Evolutionary conservation across 805 yeast genomes (phyloP), one percentile per base, ranked within the genome.

Genomic region (Candida ulmi): DNA sequence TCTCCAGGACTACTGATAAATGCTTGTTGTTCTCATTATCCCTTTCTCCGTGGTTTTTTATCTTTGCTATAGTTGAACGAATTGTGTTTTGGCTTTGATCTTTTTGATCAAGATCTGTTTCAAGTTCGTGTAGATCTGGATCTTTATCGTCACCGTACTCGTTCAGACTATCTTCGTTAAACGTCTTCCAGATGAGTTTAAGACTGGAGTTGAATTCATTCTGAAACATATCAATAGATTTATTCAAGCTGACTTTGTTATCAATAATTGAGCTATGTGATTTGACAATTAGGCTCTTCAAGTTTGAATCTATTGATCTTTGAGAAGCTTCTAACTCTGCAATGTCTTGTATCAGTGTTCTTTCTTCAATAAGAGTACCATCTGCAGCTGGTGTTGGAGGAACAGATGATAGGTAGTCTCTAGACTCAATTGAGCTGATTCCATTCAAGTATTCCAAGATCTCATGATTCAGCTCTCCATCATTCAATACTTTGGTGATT

Each of bases 321-420:
- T 74, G 76, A n/a, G 65, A 46, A 21, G 76, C 73, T 48, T 82
- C 88, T 26, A 82, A 58, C 51, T 83, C 91, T 0, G 90, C 90
- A 32, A 83, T 79, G 52, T 80, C 88, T 47, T 82, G 87, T 1
- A 78, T 74, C 26, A 78, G 48, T 0, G 79, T 72, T 36, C 57
- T 52, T 4, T 51, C 52, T 9, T 37, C 43, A 5, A 21, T 38
- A 5, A 15, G 25, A 4, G 30, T 11, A 26, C 56, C 56, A 25
- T 64, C 63, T 2, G 59, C 47, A 8, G 52, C 50, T 2, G 71
- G 67, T 15, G 46, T 68, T 24, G 63, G 68, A 1, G 61, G 71
- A 52, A 55, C 73, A 50, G 57, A 75, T 44, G 62, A 62, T 47
- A 37, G 58, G 50, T 50, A 78, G 51, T 55, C 80, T 43, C 55